Evolutionary conservation across 1,139 yeast species (phyloP).

Genomic region (Diutina sp.): DNA sequence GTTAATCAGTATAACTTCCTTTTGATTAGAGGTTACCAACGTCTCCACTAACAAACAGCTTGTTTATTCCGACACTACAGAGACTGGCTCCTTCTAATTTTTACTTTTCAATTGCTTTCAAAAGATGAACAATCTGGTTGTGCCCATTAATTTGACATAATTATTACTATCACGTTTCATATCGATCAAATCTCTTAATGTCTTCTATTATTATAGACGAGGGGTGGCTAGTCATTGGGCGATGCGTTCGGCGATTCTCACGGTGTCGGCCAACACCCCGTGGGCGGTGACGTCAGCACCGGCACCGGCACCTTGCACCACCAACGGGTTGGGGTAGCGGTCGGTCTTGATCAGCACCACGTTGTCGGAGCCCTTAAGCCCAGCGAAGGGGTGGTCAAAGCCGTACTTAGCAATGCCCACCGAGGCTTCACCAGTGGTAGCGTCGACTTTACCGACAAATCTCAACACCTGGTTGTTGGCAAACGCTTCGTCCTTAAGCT

Average conservation of each 20-base stretch:
- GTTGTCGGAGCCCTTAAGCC: constrained; percentile 91
- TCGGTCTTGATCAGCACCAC: constrained; percentile 85
- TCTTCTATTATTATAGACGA: background rate
- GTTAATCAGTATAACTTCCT: too few species aligned
- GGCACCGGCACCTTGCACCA: constrained; percentile 98
- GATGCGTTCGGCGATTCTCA: constrained; percentile 82
- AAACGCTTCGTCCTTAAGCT: constrained; percentile 69
- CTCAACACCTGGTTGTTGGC: constrained; percentile 78
- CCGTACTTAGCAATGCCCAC: constrained; percentile 85
- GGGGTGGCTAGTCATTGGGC: constrained; percentile 16
- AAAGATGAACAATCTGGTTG: too few species aligned
- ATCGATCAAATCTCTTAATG: too few species aligned
- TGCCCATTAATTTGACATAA: too few species aligned
- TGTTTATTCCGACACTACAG: too few species aligned
- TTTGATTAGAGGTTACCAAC: too few species aligned
- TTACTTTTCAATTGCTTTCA: too few species aligned
- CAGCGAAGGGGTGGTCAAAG: constrained; percentile 87
- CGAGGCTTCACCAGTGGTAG: constrained; percentile 50
- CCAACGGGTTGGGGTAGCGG: constrained; percentile 85
- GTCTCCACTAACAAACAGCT: too few species aligned
- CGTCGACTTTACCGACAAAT: constrained; percentile 85
- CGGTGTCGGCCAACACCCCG: constrained; percentile 89
- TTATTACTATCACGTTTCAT: too few species aligned
- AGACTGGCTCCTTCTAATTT: too few species aligned
- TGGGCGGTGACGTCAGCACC: constrained; percentile 99